Evolutionary conservation across 2,329 filamentous ascomycete genomes (phyloP), one percentile per base, ranked within the genome.

Genomic region (Leptoxyphium fumago): DNA sequence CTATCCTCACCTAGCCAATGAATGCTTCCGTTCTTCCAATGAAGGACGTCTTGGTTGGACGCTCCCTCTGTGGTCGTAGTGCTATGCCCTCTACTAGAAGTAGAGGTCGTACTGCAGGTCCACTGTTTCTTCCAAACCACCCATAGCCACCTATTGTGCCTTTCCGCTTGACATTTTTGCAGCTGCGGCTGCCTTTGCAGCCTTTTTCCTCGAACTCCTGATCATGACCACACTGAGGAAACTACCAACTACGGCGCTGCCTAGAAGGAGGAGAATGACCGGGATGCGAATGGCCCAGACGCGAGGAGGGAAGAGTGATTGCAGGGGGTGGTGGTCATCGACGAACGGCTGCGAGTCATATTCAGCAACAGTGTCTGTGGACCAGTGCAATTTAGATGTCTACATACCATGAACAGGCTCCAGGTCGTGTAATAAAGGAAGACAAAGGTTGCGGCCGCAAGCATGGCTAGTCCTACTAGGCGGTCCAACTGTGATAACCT

Each of bases 281-380:
- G 91, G 91, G 60, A 98, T 91, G 64, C 91, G 88, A 63, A 98
- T 94, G 48, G 91, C 91, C 91, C 91, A 98, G 63, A 94, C 88
- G 64, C 91, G 88, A 40, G 89, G 89, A 49, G 86, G 91, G 71
- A 98, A 98, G 70, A 96, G 75, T 63, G 82, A 82, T 63, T 98
- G 91, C 46, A 96, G 81, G 45, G 86, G 81, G 66, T 98, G 91
- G 63, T 86, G 85, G 46, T 83, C 77, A 66, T 98, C 91, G 66
- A 98, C 91, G 65, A 98, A 98, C 62, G 91, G 91, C 91, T 98
- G 47, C 13, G 21, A 7, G 21, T 26, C 7, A 4, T 26, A 7
- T 26, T 26, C 21, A 26, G 21, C 21, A 7, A 3, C 17, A 42
- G 17, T 29, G 7, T 7, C 8, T 38, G n/a, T 9, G 34, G 8